Base-by-base conservation (phyloP, 2,329 filamentous ascomycete species). In the Ophiostoma montium region DNA sequence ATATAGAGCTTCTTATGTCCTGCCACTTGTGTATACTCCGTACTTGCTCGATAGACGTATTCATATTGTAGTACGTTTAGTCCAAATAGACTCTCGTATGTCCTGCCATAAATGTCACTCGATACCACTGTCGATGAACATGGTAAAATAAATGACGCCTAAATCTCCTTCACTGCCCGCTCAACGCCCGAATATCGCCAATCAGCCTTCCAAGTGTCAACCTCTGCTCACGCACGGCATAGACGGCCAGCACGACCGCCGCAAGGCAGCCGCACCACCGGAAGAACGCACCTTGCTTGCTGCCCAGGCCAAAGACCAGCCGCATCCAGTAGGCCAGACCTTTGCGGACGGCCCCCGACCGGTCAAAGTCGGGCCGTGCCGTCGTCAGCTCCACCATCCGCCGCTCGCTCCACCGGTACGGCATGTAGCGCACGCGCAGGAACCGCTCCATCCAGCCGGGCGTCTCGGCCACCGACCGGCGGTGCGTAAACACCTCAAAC, bases 371-470 rank as follows among this genome's bases (percentile, higher is more conserved):
- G 54, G 78, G 76, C 60, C 67, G 72, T 54, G 60, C 51, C 46
- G 67, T 67, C 55, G 76, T 60, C 39, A 63, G 61, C 45, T 67
- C 57, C 53, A 74, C 63, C 44, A 69, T 63, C 41, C 64, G 62
- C 50, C 78, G 66, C 53, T 74, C 63, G 15, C 57, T 59, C 57
- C 61, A 61, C 33, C 65, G 64, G 63, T 80, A 82, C 3, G 80
- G 80, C 66, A 80, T 75, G 65, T 84, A 84, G 53, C 86, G 75
- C 47, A 86, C 70, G 51, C 75, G 72, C 56, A 90, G 67, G 52
- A 87, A 59, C 35, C 66, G 67, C 60, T 87, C 82, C 55, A 82
- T 71, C 82, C 82, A 86, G 15, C 62, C 58, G 0, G 82, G 82
- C 5, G 80, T 83, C 41, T 69, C 72, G 19, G 78, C 75, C 32